Percentiles rank a stretch among this genome's conserved stretches.
Conservation (phyloP, 331 rosid genomes). For the Rosa hybrid region DNA sequence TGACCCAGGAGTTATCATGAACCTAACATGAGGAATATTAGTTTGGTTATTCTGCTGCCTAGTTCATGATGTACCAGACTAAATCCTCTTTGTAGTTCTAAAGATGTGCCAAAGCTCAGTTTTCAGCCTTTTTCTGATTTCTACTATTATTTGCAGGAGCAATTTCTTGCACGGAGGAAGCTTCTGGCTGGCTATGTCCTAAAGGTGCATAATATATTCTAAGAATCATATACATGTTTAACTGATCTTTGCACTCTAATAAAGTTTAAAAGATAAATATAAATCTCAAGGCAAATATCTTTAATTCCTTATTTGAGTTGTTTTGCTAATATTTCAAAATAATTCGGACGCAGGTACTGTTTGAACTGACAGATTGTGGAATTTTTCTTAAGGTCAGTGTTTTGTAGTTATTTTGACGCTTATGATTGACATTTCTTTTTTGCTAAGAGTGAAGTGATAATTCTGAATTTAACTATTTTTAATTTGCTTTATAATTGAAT, state of each 20-base stretch:
- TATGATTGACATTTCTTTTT: background rate
- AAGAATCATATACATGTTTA: background rate
- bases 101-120: too few species aligned
- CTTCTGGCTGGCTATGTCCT: background rate
- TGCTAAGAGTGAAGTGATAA: background rate
- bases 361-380: background rate
- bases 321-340: background rate
- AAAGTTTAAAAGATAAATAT: too few species aligned
- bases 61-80: background rate
- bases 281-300: too few species aligned
- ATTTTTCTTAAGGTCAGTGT: background rate
- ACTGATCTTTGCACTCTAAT: too few species aligned
- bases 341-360: background rate
- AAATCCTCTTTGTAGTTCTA: too few species aligned
- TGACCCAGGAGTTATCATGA: too few species aligned
- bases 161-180: background rate
- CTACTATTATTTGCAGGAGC: background rate
- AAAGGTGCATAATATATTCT: background rate
- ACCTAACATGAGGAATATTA: background rate
- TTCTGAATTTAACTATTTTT: background rate
- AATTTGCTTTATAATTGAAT: too few species aligned
- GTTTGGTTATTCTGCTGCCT: background rate
- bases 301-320: background rate
- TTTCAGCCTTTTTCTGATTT: too few species aligned
- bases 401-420: background rate